Percentiles rank a stretch among this genome's conserved stretches.
These are phyloP conservation scores for Colletotrichum eremochloae DNA, from an alignment of 2,329 filamentous ascomycete genomes.

Conservation along the genomic window DNA sequence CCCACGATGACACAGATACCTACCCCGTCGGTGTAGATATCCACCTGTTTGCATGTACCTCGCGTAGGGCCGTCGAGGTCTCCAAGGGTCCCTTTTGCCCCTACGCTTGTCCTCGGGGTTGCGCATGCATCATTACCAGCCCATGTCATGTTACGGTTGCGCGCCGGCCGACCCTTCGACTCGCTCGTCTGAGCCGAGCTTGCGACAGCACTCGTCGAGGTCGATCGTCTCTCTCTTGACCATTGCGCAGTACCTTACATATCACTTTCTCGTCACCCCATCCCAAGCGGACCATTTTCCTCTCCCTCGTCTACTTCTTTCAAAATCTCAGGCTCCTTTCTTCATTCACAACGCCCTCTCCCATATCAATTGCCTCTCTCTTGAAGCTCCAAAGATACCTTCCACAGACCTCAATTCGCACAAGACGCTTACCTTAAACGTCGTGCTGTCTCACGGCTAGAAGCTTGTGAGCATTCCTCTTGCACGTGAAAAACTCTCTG, in stretches of 20 bases:
- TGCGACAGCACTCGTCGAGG: slow-evolving; percentile 34
- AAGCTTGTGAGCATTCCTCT: slow-evolving; percentile 21
- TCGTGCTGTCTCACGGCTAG: slow-evolving; percentile 25
- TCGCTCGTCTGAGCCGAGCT: slow-evolving; percentile 37
- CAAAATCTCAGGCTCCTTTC: slow-evolving; percentile 13
- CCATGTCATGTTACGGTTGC: slow-evolving; percentile 30
- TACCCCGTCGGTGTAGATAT: slow-evolving; percentile 5
- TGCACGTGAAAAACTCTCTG: slow-evolving; percentile 37
- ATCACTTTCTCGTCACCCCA: slow-evolving; percentile 32
- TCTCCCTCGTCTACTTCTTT: slow-evolving; percentile 19
- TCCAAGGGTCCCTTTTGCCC: slow-evolving; percentile 31
- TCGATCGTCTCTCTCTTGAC: slow-evolving; percentile 2
- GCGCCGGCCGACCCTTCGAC: slow-evolving; percentile 34
- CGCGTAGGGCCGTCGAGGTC: slow-evolving; percentile 19
- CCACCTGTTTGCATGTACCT: slow-evolving; percentile 28
- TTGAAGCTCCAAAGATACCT: slow-evolving; percentile 31
- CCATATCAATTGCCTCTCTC: slow-evolving; percentile 18
- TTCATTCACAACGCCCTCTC: neutral
- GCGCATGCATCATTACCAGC: slow-evolving; percentile 38
- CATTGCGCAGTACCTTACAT: slow-evolving; percentile 14
- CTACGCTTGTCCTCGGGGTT: slow-evolving; percentile 17
- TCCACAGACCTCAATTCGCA: neutral
- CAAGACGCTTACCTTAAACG: slow-evolving; percentile 22
- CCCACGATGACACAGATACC: slow-evolving; percentile 16
- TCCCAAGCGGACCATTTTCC: neutral